Percentiles rank a stretch among this genome's conserved stretches.
Conservation (phyloP, 2,329 filamentous ascomycete species). For the Stagonosporopsis chrysanthemi region DNA sequence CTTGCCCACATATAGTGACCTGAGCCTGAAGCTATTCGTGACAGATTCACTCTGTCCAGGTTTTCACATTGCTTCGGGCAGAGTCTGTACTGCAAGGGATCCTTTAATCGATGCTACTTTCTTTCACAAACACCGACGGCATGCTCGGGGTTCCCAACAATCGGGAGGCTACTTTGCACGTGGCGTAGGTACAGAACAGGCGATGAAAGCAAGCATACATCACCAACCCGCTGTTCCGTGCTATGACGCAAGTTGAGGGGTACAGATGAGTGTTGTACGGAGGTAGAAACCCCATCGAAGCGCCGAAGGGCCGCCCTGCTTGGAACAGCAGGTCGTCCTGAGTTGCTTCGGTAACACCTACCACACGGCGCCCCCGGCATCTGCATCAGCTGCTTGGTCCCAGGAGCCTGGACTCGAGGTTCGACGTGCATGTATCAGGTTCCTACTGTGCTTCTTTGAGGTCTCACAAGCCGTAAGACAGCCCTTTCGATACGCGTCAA, state of each 20-base stretch:
- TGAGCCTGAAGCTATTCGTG: neutral
- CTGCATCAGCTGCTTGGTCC: slow-evolving; percentile 7
- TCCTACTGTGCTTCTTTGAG: neutral
- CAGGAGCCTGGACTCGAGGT: slow-evolving; percentile 11
- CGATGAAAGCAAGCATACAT: slow-evolving; percentile 3
- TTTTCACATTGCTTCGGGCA: neutral
- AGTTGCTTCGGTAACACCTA: slow-evolving; percentile 4
- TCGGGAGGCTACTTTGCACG: neutral
- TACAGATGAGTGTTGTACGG: slow-evolving; percentile 15
- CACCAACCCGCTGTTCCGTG: slow-evolving; percentile 3
- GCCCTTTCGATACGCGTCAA: neutral
- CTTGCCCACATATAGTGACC: slow-evolving; percentile 18
- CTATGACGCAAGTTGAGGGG: slow-evolving; percentile 34
- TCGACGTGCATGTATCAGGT: slow-evolving; percentile 5
- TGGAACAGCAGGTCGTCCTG: slow-evolving; percentile 1
- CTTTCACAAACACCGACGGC: neutral
- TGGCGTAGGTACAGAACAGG: neutral
- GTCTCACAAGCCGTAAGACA: neutral
- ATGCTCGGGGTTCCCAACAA: neutral
- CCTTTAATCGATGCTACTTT: neutral
- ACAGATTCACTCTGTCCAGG: neutral
- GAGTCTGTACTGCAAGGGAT: neutral
- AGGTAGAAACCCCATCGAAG: slow-evolving; percentile 12
- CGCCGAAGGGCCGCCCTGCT: slow-evolving; percentile 10
- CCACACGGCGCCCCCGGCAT: neutral